phyloP scores from a whole-genome alignment of 371 early-diverging fungal genomes.

The Lichtheimia corymbifera region DNA sequence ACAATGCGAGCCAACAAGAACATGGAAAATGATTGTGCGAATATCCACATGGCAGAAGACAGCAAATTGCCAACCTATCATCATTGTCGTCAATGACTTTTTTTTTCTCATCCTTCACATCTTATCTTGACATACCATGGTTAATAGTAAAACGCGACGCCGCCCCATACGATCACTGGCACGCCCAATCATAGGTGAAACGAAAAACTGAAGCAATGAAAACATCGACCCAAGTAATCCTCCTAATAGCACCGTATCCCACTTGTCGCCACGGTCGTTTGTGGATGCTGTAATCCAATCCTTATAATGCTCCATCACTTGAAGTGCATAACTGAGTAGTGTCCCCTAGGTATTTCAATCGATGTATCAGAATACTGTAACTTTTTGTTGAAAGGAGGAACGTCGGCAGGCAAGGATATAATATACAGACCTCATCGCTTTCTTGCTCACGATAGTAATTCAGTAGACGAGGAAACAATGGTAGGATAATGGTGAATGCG shows the following conservation, averaged over 20 bases:
- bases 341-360: conserved; percentile 24
- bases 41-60: conserved; percentile 87
- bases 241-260: conserved; percentile 93
- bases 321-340: conserved; percentile 33
- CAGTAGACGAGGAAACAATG: conserved; percentile 82
- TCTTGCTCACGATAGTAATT: conserved; percentile 62
- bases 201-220: conserved; percentile 91
- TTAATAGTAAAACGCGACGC: conserved; percentile 78
- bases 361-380: too few species aligned
- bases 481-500: conserved; percentile 96
- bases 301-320: conserved; percentile 41
- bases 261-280: conserved; percentile 34
- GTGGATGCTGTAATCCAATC: conserved; percentile 19
- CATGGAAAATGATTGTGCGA: conserved; percentile 76
- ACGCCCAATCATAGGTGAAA: conserved; percentile 84
- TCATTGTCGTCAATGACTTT: neutral
- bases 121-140: conserved; percentile 64
- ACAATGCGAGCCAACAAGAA: conserved; percentile 89
- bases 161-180: conserved; percentile 86
- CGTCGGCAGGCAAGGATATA: neutral
- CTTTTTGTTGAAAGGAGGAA: neutral
- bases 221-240: conserved; percentile 92
- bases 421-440: neutral
- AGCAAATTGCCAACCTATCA: conserved; percentile 82
- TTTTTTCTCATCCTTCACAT: neutral